Conservation (phyloP, 805 yeast genomes). For the Suhomyces pyralidae region DNA sequence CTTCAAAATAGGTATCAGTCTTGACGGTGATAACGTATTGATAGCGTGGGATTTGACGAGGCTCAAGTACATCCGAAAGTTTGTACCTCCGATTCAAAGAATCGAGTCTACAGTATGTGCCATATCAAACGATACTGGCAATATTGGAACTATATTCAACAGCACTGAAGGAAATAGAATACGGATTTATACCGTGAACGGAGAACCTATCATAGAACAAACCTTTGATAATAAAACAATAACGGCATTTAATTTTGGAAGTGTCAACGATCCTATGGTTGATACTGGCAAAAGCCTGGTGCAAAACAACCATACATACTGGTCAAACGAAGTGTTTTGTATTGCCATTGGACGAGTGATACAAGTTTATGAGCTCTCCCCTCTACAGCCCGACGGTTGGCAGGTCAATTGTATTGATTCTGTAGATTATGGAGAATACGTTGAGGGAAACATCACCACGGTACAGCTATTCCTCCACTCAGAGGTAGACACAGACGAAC, state of each 20-base stretch:
- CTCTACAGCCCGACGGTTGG: slow-evolving; percentile 12
- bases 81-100: slow-evolving; percentile 16
- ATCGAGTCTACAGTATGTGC: slow-evolving; percentile 8
- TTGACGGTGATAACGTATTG: slow-evolving; percentile 54
- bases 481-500: slow-evolving; percentile 36
- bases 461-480: slow-evolving; percentile 26
- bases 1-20: slow-evolving; percentile 52
- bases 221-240: slow-evolving; percentile 14
- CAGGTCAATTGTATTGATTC: slow-evolving; percentile 4
- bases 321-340: slow-evolving; percentile 36
- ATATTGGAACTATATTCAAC: slow-evolving; percentile 39
- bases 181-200: slow-evolving; percentile 52
- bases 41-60: slow-evolving; percentile 65
- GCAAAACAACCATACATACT: slow-evolving; percentile 29
- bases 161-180: slow-evolving; percentile 19
- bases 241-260: slow-evolving; percentile 28
- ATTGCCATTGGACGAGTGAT: slow-evolving; percentile 21
- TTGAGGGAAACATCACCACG: slow-evolving; percentile 24
- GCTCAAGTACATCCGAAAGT: slow-evolving; percentile 45
- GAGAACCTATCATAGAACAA: slow-evolving; percentile 35
- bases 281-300: slow-evolving; percentile 20
- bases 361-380: slow-evolving; percentile 21
- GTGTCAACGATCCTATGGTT: slow-evolving; percentile 25
- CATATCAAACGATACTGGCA: slow-evolving; percentile 56
- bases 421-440: neutral